Evolutionary conservation across 2,329 filamentous ascomycete species (phyloP).

Genomic region (Capronia americana): DNA sequence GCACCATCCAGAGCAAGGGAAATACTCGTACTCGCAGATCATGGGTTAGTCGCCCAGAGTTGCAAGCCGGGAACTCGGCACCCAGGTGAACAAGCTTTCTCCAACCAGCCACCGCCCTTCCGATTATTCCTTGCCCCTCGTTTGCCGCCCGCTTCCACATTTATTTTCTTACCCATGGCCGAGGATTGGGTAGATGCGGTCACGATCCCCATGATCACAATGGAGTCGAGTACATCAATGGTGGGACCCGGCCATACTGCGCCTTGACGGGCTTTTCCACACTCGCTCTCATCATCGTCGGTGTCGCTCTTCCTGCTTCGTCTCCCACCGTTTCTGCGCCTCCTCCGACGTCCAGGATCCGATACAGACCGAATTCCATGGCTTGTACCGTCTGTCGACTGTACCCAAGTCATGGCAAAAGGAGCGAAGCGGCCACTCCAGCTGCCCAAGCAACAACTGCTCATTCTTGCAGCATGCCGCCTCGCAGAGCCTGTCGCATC

Average conservation of each 20-base stretch:
- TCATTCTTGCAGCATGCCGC: constrained; percentile 78
- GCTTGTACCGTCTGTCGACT: constrained; percentile 15
- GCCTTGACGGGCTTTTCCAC: constrained; percentile 18
- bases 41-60: neutral
- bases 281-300: neutral
- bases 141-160: constrained; percentile 10
- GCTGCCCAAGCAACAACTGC: constrained; percentile 77
- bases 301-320: neutral
- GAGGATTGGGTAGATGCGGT: constrained; percentile 17
- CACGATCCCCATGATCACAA: constrained; percentile 4
- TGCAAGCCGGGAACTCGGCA: constrained; percentile 13
- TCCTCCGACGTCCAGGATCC: neutral
- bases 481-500: constrained; percentile 75
- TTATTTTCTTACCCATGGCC: neutral
- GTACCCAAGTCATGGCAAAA: constrained; percentile 32
- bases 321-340: neutral
- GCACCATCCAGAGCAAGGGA: neutral
- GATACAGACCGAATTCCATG: constrained; percentile 20
- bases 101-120: neutral
- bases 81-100: neutral
- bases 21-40: neutral
- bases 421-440: constrained; percentile 53
- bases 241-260: constrained; percentile 29
- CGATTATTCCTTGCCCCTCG: constrained; percentile 10
- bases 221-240: constrained; percentile 5